These are phyloP conservation scores for Torulaspora franciscae DNA, from an alignment of 805 yeast genomes.

Conservation along the genomic window DNA sequence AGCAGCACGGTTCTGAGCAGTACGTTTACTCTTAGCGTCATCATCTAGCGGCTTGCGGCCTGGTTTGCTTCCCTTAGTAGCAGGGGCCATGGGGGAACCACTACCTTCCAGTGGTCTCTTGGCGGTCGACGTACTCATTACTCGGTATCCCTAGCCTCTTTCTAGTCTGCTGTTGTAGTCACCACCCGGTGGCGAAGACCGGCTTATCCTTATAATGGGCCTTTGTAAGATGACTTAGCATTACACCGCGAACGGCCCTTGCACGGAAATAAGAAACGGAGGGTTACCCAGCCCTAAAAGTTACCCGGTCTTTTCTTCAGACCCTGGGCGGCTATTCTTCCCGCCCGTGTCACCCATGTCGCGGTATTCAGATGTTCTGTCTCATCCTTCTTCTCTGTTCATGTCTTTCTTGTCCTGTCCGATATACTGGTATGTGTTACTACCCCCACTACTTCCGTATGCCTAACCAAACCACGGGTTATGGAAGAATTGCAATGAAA, in stretches of 20 bases:
- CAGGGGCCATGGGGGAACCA: constrained; percentile 2
- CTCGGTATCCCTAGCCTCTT: background rate
- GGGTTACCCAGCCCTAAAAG: background rate
- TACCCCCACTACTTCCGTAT: no score
- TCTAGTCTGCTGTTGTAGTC: background rate
- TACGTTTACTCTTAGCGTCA: constrained; percentile 82
- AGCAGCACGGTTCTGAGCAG: constrained; percentile 98
- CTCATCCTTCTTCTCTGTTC: no score
- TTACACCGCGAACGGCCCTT: background rate
- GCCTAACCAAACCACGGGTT: no score
- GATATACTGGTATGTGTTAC: no score
- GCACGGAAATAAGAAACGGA: background rate
- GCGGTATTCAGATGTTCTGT: no score
- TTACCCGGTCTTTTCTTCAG: no score
- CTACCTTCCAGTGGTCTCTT: constrained; percentile 19
- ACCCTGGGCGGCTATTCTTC: no score
- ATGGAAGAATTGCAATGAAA: no score
- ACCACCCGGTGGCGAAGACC: background rate
- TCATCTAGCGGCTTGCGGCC: constrained; percentile 77
- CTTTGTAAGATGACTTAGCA: background rate
- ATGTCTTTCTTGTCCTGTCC: no score
- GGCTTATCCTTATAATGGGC: background rate
- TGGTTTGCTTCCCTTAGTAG: constrained; percentile 44
- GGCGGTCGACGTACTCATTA: constrained; percentile 17
- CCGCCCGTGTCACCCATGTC: no score